Percentiles rank a stretch among this genome's conserved stretches.
phyloP scores from a whole-genome alignment of 78 protist genomes.

The Dictyostelium intermedium region DNA sequence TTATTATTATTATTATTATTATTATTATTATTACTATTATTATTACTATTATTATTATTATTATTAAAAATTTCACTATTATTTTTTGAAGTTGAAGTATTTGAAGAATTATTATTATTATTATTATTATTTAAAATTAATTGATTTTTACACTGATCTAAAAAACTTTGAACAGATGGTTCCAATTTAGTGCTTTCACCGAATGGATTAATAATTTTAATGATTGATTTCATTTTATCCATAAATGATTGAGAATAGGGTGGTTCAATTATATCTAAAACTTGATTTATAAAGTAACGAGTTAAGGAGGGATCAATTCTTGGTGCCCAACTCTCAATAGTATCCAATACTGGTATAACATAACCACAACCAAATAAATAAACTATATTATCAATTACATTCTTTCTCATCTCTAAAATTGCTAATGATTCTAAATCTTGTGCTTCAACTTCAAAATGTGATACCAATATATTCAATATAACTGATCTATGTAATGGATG shows the following conservation, averaged over 20 bases:
- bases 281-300: slow-evolving; percentile 70
- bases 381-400: slow-evolving; percentile 58
- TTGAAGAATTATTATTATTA: not conserved
- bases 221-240: slow-evolving; percentile 19
- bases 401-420: slow-evolving; percentile 59
- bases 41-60: not conserved
- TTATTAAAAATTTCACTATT: not conserved
- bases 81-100: too few species aligned
- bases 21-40: not conserved
- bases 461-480: slow-evolving; percentile 9
- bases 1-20: not conserved
- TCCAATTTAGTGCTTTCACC: not conserved
- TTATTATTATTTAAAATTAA: not conserved
- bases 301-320: slow-evolving; percentile 63
- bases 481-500: slow-evolving; percentile 63
- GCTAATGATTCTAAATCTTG: slow-evolving; percentile 53
- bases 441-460: slow-evolving; percentile 49
- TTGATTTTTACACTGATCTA: slow-evolving; percentile 14
- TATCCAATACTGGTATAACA: slow-evolving; percentile 66
- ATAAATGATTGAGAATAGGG: slow-evolving; percentile 52
- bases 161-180: not conserved
- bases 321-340: slow-evolving; percentile 30
- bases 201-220: slow-evolving; percentile 4
- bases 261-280: slow-evolving; percentile 62
- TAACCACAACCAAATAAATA: slow-evolving; percentile 57